These are phyloP conservation scores for Saturnispora dispora DNA, from an alignment of 805 yeast genomes.

Conservation along the genomic window DNA sequence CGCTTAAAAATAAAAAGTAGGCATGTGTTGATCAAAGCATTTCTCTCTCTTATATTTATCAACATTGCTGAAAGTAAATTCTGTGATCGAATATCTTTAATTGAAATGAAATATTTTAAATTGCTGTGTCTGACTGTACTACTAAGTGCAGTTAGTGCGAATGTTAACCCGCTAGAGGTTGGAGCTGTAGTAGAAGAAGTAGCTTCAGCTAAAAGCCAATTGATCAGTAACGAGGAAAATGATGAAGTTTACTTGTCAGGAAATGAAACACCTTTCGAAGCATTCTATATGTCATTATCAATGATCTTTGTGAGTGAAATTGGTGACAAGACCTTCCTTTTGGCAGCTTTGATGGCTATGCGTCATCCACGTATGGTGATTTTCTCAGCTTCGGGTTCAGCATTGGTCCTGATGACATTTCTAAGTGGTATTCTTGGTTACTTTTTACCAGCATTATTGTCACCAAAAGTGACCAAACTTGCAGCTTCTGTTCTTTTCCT, in stretches of 20 bases:
- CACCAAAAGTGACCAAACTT: slow-evolving; percentile 71
- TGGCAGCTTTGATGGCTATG: slow-evolving; percentile 98
- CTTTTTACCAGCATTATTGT: slow-evolving; percentile 74
- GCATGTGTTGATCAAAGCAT: background rate
- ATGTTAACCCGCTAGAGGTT: background rate
- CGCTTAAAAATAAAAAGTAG: too few relatives aligned
- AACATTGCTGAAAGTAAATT: background rate
- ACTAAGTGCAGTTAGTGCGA: background rate
- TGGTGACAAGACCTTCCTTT: slow-evolving; percentile 94
- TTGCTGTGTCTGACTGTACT: background rate
- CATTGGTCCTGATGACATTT: slow-evolving; percentile 84
- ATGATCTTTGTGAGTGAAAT: slow-evolving; percentile 95
- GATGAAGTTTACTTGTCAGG: background rate
- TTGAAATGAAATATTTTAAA: background rate
- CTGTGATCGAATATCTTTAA: background rate
- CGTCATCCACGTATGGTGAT: slow-evolving; percentile 75
- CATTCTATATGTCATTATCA: slow-evolving; percentile 71
- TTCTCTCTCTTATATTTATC: background rate
- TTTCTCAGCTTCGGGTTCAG: slow-evolving; percentile 79
- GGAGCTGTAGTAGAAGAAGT: background rate
- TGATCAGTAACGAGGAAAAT: background rate
- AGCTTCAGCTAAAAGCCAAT: background rate
- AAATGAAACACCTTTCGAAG: slow-evolving; percentile 9
- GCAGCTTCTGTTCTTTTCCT: slow-evolving; percentile 75
- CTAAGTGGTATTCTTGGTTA: slow-evolving; percentile 89